A percentile compares a stretch with the other conserved stretches of the same genome.
phyloP scores from a whole-genome alignment of 139 green algal genomes.

The Mychonastes homosphaera region DNA sequence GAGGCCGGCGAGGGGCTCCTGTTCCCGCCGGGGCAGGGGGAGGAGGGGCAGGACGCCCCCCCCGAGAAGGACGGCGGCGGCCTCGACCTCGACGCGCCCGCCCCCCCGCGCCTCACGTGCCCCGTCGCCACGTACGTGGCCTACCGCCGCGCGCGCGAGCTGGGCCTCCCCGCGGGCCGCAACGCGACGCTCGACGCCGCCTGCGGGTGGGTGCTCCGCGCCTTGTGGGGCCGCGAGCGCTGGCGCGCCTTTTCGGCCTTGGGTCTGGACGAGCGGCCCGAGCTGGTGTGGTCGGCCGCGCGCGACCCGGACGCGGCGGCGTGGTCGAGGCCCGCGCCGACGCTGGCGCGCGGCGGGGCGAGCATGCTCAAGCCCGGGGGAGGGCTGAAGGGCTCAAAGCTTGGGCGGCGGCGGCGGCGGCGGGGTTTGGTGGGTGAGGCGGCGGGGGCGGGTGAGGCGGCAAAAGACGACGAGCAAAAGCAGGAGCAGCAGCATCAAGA shows the following conservation, averaged over 20 bases:
- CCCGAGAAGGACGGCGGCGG: no score
- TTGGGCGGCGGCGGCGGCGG: not conserved
- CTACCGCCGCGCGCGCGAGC: conserved; percentile 10
- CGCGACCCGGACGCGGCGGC: not conserved
- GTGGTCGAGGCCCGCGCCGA: not conserved
- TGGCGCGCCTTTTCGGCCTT: not conserved
- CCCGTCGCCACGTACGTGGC: conserved; percentile 7
- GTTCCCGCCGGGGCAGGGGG: not conserved
- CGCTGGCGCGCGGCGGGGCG: not conserved
- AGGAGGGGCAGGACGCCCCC: no score
- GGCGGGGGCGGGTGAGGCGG: no score
- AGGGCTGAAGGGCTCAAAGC: conserved; percentile 1
- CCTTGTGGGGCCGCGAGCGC: not conserved
- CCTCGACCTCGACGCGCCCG: no score
- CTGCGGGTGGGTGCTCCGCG: not conserved
- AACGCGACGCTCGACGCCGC: conserved; percentile 4
- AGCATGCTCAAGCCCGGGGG: not conserved
- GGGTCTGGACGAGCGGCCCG: no score
- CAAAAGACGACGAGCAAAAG: no score
- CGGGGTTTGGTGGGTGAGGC: not conserved
- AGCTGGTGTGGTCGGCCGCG: not conserved
- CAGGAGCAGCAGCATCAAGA: no score
- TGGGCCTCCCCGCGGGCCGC: conserved; percentile 13
- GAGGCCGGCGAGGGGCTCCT: not conserved
- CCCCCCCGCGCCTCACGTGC: conserved; percentile 1